Base-by-base conservation (phyloP, 2,329 filamentous ascomycete species). In the Talaromyces sp. region DNA sequence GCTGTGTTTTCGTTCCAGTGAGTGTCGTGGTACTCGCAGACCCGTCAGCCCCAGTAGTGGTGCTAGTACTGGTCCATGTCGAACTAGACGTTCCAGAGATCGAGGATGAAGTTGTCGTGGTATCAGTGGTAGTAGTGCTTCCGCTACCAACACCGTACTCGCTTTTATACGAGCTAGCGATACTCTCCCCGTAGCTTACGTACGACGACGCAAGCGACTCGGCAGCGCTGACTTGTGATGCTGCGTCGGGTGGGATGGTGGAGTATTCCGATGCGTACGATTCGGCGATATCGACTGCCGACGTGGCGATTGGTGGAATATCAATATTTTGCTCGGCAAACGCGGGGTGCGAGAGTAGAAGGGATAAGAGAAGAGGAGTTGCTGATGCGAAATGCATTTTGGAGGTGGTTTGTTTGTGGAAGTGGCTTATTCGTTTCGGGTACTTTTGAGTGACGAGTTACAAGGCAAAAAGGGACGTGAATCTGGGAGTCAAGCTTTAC, bases 261-360 rank as follows among this genome's bases (percentile, higher is more conserved):
- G 49, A 59, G 44, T 62, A 62, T 56, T 62, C 60, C 9, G 60
- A 62, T n/a, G 56, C 60, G 33, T 62, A 62, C 10, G 60, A 62
- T 19, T 47, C 56, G 17, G 60, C 60, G 11, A 62, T 57, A 30
- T 19, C 44, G 25, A 62, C 17, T 9, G 60, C 60, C 36, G 60
- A 62, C 7, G 39, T 44, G 22, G 58, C 42, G 3, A 51, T 39
- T 28, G 60, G 60, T 19, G 60, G 60, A 13, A 62, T 44, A 2
- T 62, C 60, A 30, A 51, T 22, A 2, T 53, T 1, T 32, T 53
- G 22, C 8, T 30, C 28, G 49, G 49, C 49, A 30, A 53, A 6
- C 1, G 27, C 25, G 28, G 49, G 11, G 2, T n/a, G 49, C n/a
- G 49, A 53, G 13, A 53, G 49, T 17, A 30, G 10, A 32, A 53